Conservation (phyloP, 345 rosid genomes). For the Luvunga scandens region DNA sequence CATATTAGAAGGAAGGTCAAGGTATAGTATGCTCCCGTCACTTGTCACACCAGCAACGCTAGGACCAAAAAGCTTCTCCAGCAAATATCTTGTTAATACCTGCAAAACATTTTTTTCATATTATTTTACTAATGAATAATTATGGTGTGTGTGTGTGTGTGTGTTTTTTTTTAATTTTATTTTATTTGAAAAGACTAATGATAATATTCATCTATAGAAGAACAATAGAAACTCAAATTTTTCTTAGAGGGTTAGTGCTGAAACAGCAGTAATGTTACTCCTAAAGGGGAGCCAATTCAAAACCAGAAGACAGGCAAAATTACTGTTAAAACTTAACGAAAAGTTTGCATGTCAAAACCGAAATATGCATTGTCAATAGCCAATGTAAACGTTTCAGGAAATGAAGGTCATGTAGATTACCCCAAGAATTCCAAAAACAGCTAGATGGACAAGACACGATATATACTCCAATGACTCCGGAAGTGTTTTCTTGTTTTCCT, state of each 20-base stretch:
- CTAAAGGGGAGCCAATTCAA: not conserved
- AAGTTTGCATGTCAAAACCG: not conserved
- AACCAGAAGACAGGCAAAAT: not conserved
- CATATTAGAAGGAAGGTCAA: constrained; percentile 90
- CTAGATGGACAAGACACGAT: constrained; percentile 55
- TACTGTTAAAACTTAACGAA: not conserved
- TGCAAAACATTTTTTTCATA: constrained; percentile 24
- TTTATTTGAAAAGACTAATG: no score
- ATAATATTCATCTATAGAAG: not conserved
- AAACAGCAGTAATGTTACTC: not conserved
- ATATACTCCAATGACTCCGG: constrained; percentile 50
- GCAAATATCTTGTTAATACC: constrained; percentile 74
- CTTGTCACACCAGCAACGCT: constrained; percentile 57
- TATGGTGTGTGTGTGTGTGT: no score
- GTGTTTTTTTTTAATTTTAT: no score
- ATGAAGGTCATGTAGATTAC: constrained; percentile 24
- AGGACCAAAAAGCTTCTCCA: constrained; percentile 82
- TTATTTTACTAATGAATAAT: not conserved
- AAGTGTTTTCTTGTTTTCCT: constrained; percentile 37
- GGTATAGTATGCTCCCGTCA: constrained; percentile 54
- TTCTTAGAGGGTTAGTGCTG: not conserved
- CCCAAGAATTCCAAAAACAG: constrained; percentile 83
- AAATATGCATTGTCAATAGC: not conserved
- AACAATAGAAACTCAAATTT: not conserved
- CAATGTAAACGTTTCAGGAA: not conserved